These are phyloP conservation scores for Polygonum maritimum DNA, from an alignment of 148 eudicot genomes.

Conservation along the genomic window DNA sequence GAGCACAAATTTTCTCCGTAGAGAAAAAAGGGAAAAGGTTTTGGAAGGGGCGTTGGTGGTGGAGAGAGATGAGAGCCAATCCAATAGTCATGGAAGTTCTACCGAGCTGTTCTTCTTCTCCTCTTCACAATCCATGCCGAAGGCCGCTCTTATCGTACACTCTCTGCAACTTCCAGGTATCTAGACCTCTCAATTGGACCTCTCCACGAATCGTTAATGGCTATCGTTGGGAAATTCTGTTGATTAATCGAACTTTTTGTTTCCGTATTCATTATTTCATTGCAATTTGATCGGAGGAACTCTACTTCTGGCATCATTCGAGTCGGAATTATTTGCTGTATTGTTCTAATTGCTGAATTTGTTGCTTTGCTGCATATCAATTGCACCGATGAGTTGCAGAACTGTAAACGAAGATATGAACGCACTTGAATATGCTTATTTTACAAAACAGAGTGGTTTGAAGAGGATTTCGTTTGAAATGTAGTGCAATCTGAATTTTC, in stretches of 20 bases:
- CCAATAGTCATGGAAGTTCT: background rate
- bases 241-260: background rate
- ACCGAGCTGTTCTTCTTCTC: background rate
- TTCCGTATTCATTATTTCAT: background rate
- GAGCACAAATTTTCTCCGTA: background rate
- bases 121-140: background rate
- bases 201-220: background rate
- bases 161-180: constrained; percentile 5
- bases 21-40: background rate
- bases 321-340: background rate
- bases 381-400: background rate
- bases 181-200: background rate
- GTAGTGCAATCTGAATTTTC: background rate
- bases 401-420: background rate
- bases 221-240: background rate
- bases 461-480: background rate
- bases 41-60: background rate
- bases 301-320: background rate
- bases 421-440: background rate
- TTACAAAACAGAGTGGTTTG: too few species aligned
- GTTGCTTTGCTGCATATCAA: background rate
- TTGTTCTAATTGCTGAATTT: background rate
- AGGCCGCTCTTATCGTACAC: background rate
- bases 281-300: background rate
- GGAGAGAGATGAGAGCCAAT: background rate